A percentile compares a stretch with the other conserved stretches of the same genome.
Evolutionary conservation across 345 rosid genomes (phyloP).

Genomic region (Camelina hispida): DNA sequence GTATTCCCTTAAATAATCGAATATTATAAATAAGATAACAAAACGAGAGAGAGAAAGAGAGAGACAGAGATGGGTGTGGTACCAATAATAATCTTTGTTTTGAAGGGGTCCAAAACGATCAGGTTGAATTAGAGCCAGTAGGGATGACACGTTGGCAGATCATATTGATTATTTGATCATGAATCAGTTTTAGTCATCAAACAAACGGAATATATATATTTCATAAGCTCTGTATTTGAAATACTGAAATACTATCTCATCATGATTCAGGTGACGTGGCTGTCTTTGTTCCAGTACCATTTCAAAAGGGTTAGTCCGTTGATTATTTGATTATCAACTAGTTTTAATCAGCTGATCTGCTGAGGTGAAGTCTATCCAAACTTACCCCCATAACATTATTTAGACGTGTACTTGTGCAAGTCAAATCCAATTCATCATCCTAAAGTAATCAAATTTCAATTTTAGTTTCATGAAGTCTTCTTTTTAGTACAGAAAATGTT

Average conservation of each 20-base stretch:
- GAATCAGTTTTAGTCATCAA: neutral
- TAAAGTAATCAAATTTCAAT: conserved; percentile 3
- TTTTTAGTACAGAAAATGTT: neutral
- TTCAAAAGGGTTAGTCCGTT: neutral
- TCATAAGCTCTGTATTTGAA: neutral
- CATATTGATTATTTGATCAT: conserved; percentile 14
- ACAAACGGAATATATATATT: neutral
- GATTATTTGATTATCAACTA: conserved; percentile 13
- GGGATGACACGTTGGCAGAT: conserved; percentile 15
- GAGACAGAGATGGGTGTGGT: conserved; percentile 26
- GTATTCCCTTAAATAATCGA: neutral
- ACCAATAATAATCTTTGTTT: conserved; percentile 7
- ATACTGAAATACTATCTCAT: neutral
- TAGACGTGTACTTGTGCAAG: neutral
- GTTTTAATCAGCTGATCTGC: conserved; percentile 22
- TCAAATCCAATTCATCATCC: conserved; percentile 15
- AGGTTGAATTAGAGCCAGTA: conserved; percentile 28
- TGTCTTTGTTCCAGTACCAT: conserved; percentile 28
- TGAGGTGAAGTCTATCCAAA: neutral
- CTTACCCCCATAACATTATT: neutral
- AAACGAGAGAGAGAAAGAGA: conserved; percentile 1
- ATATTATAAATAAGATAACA: neutral
- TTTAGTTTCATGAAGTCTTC: neutral
- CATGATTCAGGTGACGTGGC: conserved; percentile 25
- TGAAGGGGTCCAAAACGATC: conserved; percentile 30